phyloP scores from a whole-genome alignment of 805 yeast genomes.

The Starmerella riodocensis region DNA sequence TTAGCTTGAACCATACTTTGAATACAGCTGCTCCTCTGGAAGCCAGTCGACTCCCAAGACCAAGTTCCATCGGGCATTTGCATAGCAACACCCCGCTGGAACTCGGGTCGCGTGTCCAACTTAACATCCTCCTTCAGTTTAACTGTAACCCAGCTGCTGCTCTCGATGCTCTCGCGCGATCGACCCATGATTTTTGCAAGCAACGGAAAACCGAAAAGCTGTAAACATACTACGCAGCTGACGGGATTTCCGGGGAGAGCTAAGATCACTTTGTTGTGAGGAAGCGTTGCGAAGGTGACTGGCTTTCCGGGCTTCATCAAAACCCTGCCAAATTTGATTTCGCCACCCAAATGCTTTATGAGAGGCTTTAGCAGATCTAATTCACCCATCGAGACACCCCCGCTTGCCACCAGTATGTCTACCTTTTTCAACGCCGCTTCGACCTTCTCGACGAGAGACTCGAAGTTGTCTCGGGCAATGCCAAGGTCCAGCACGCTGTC shows the following conservation, averaged over 20 bases:
- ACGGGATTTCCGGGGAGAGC: slow-evolving; percentile 49
- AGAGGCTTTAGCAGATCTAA: slow-evolving; percentile 39
- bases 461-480: slow-evolving; percentile 34
- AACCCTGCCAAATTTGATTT: slow-evolving; percentile 41
- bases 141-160: slow-evolving; percentile 30
- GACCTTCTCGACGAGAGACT: slow-evolving; percentile 23
- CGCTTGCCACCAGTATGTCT: slow-evolving; percentile 39
- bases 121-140: slow-evolving; percentile 25
- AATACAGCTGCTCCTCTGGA: slow-evolving; percentile 39
- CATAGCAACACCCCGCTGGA: slow-evolving; percentile 33
- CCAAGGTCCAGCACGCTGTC: slow-evolving; percentile 36
- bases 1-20: slow-evolving; percentile 38
- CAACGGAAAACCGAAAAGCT: slow-evolving; percentile 36
- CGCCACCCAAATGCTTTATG: slow-evolving; percentile 34
- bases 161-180: slow-evolving; percentile 8
- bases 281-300: slow-evolving; percentile 39
- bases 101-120: slow-evolving; percentile 41
- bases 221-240: slow-evolving; percentile 37
- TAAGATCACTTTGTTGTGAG: slow-evolving; percentile 30
- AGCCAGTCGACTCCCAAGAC: slow-evolving; percentile 36
- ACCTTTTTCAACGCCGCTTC: slow-evolving; percentile 24
- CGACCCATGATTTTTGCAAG: slow-evolving; percentile 33
- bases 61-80: slow-evolving; percentile 25
- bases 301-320: slow-evolving; percentile 52
- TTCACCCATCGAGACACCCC: slow-evolving; percentile 52